Evolutionary conservation across 192 early-diverging fungal species (phyloP).

Genomic region (Coemansia sp.): DNA sequence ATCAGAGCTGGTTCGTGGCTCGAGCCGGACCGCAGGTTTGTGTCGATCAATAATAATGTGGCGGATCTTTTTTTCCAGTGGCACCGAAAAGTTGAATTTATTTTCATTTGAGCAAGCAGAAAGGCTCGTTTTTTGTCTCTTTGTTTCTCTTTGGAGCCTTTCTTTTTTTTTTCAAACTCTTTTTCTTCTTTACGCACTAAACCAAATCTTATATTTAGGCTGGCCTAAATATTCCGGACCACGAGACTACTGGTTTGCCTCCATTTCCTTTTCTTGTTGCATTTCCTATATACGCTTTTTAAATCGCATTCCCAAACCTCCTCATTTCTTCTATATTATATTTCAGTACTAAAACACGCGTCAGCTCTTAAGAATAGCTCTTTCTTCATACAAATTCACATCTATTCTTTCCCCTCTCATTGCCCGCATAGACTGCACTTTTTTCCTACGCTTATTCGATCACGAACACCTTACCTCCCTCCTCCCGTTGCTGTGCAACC

Average conservation of each 20-base stretch:
- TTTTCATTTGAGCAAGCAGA: not conserved
- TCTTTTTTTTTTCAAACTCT: not conserved
- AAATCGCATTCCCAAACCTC: not conserved
- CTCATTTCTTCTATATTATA: not conserved
- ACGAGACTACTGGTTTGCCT: not conserved
- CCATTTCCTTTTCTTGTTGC: not conserved
- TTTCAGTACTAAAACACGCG: not conserved
- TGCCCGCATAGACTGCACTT: not conserved
- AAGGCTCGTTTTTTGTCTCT: not conserved
- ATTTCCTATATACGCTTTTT: slow-evolving; percentile 6
- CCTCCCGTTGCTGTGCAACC: not conserved
- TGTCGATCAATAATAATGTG: not conserved
- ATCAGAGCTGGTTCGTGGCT: not conserved
- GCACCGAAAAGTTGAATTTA: not conserved
- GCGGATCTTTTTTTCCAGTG: too few relatives aligned
- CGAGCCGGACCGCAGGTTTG: not conserved
- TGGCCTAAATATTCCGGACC: slow-evolving; percentile 6
- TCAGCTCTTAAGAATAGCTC: not conserved
- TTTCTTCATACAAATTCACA: not conserved
- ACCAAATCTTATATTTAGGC: slow-evolving; percentile 4
- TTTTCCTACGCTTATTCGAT: not conserved
- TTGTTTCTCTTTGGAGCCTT: not conserved
- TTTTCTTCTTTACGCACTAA: not conserved
- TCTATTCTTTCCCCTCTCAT: not conserved
- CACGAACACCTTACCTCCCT: too few relatives aligned